Conservation (phyloP, 2,329 filamentous ascomycete genomes). For the Colletotrichum siamense region DNA sequence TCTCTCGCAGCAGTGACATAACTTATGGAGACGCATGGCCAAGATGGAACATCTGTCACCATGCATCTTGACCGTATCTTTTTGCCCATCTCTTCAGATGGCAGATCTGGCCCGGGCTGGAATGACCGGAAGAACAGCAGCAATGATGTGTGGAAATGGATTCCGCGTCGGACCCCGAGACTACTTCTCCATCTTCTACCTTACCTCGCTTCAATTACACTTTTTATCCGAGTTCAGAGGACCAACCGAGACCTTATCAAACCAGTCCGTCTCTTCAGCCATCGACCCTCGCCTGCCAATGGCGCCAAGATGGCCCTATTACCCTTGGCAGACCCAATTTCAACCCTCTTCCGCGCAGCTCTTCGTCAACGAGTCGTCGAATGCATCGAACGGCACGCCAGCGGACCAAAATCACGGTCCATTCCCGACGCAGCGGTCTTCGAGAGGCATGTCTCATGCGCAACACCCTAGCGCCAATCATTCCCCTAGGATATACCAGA, state of each 20-base stretch:
- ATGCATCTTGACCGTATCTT: neutral
- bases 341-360: neutral
- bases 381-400: neutral
- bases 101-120: neutral
- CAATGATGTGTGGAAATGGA: neutral
- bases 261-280: neutral
- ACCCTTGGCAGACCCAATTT: conserved; percentile 1
- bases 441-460: neutral
- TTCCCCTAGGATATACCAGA: neutral
- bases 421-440: neutral
- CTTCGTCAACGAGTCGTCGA: neutral
- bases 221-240: neutral
- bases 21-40: neutral
- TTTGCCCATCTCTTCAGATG: neutral
- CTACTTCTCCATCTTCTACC: neutral
- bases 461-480: neutral
- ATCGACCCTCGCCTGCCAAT: neutral
- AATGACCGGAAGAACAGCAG: neutral
- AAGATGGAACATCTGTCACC: neutral
- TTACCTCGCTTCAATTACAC: neutral
- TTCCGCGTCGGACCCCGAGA: neutral
- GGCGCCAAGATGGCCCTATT: conserved; percentile 5
- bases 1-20: conserved; percentile 14
- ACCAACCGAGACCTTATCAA: neutral
- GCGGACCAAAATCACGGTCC: neutral